phyloP scores from a whole-genome alignment of 768 basidiomycete species.

The Astraeus odoratus region DNA sequence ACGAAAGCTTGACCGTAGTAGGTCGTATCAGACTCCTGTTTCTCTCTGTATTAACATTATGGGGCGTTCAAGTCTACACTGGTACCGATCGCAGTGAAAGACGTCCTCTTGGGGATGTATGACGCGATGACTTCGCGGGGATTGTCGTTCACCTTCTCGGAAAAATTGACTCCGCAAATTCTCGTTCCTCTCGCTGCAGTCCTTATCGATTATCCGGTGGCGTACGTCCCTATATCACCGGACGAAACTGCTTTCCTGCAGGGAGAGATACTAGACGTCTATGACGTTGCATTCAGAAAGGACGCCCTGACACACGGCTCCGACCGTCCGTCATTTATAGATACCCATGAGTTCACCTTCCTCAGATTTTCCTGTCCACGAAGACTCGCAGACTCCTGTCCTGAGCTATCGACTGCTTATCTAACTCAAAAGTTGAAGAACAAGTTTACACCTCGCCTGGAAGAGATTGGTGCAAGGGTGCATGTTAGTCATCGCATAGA shows the following conservation, averaged over 20 bases:
- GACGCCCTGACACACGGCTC: background rate
- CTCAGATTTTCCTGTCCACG: slow-evolving; percentile 56
- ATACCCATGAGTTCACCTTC: slow-evolving; percentile 28
- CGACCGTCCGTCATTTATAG: background rate
- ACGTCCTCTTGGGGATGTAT: slow-evolving; percentile 10
- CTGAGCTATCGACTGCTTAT: slow-evolving; percentile 11
- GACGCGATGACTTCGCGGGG: slow-evolving; percentile 5
- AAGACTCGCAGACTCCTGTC: slow-evolving; percentile 6
- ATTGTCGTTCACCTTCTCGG: slow-evolving; percentile 25
- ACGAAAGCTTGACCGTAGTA: slow-evolving; percentile 14
- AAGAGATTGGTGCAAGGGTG: slow-evolving; percentile 13
- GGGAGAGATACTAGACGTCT: slow-evolving; percentile 43
- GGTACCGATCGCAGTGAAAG: slow-evolving; percentile 8
- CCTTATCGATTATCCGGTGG: slow-evolving; percentile 56
- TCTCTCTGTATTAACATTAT: background rate
- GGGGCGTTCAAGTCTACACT: slow-evolving; percentile 8
- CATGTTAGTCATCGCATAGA: slow-evolving; percentile 28
- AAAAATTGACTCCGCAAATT: slow-evolving; percentile 16
- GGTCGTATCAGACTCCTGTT: slow-evolving; percentile 1
- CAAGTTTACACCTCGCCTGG: slow-evolving; percentile 31
- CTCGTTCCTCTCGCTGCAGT: slow-evolving; percentile 51
- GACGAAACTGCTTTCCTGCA: slow-evolving; percentile 35
- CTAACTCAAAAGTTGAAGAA: slow-evolving; percentile 26
- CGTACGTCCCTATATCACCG: slow-evolving; percentile 41
- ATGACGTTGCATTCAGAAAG: slow-evolving; percentile 27